These are phyloP conservation scores for Chrysoporthe deuterocubensis DNA, from an alignment of 2,329 filamentous ascomycete genomes.

Conservation along the genomic window DNA sequence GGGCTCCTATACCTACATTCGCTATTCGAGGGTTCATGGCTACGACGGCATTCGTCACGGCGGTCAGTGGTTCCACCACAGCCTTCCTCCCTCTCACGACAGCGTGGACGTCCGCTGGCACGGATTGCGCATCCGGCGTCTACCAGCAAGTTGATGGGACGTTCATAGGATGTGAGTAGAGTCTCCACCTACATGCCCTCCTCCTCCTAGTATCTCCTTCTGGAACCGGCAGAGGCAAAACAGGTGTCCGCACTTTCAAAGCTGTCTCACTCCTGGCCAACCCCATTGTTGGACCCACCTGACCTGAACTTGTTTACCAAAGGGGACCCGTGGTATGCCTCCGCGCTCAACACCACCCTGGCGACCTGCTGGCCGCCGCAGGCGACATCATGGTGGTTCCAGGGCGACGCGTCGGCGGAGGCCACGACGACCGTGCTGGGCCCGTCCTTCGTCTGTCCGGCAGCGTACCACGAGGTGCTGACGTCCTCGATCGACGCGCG, in stretches of 20 bases:
- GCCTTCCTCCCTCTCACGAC: constrained; percentile 17
- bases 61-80: constrained; percentile 15
- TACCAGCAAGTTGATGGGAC: constrained; percentile 14
- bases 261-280: no score
- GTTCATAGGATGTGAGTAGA: constrained; percentile 17
- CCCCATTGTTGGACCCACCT: no score
- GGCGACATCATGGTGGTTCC: constrained; percentile 22
- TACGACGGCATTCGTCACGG: constrained; percentile 16
- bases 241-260: neutral
- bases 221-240: no score
- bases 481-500: constrained; percentile 2
- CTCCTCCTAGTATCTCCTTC: neutral
- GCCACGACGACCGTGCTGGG: neutral
- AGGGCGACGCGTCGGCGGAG: neutral
- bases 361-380: constrained; percentile 25
- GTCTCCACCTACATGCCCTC: neutral
- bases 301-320: neutral
- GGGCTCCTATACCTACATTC: neutral
- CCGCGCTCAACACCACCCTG: neutral
- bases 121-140: constrained; percentile 15
- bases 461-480: constrained; percentile 11
- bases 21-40: neutral
- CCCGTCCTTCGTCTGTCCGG: constrained; percentile 14
- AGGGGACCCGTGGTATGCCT: constrained; percentile 22
- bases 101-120: constrained; percentile 7